Conservation (phyloP, 805 yeast genomes). For the Metschnikowia peoriensis region DNA sequence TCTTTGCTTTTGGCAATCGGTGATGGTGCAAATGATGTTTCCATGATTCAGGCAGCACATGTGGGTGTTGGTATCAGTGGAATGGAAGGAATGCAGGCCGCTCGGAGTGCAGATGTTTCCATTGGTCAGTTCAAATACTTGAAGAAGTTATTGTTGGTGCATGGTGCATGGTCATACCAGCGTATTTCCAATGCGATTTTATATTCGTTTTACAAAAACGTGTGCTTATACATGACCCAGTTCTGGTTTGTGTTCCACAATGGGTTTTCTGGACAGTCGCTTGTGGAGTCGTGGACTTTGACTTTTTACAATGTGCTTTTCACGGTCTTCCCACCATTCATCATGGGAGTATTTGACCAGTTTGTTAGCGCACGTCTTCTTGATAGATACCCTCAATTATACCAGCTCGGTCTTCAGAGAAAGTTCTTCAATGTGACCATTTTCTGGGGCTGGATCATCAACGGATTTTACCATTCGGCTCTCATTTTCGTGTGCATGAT, state of each 20-base stretch:
- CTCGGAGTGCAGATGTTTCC: conserved; percentile 95
- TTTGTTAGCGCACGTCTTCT: conserved; percentile 87
- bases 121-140: conserved; percentile 92
- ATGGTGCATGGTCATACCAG: conserved; percentile 97
- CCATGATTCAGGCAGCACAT: conserved; percentile 99
- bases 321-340: conserved; percentile 94
- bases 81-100: conserved; percentile 99
- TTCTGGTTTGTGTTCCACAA: conserved; percentile 96
- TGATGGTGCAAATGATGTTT: conserved; percentile 98
- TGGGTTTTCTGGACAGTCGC: conserved; percentile 92
- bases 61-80: conserved; percentile 99
- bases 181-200: conserved; percentile 89
- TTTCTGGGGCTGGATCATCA: conserved; percentile 96
- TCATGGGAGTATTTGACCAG: conserved; percentile 95
- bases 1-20: conserved; percentile 88
- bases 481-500: conserved; percentile 73
- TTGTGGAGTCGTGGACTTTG: conserved; percentile 96
- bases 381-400: conserved; percentile 89
- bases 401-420: conserved; percentile 85
- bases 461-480: conserved; percentile 93
- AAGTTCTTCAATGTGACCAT: conserved; percentile 86
- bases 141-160: conserved; percentile 81
- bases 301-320: conserved; percentile 93
- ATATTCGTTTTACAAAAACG: conserved; percentile 93
- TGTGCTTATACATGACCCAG: conserved; percentile 95